Evolutionary conservation across 2,329 filamentous ascomycete genomes (phyloP), one percentile per base, ranked within the genome.

Genomic region (Cadophora sp.): DNA sequence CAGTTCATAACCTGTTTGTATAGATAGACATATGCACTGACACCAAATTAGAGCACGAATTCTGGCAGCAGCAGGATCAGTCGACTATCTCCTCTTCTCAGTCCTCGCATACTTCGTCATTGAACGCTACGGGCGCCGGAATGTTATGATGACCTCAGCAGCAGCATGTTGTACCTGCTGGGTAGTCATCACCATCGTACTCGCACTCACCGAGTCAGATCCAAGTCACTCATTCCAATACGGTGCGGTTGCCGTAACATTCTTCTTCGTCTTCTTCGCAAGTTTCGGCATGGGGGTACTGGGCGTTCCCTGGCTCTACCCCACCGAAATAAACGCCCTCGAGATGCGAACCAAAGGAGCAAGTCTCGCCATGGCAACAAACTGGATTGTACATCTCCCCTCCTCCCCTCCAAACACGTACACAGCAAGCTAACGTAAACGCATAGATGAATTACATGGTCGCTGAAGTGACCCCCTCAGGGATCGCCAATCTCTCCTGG

Each of bases 251-350:
- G 73, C 77, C 9, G 76, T 80, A 0, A 74, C 78, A 0, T 79
- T 80, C 64, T 80, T 81, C 74, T 80, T 80, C 60, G 65, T 86
- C 22, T 89, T 87, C 78, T 87, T 85, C 73, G 84, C 84, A 2
- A 86, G 85, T 78, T 89, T 89, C 73, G 76, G 76, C 0, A 73
- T 74, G 47, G 75, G 76, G 8, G 73, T 76, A 24, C 76, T 78
- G 48, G 78, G 77, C 47, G 75, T 79, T 6, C 77, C 79, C 0
- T 81, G 79, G 79, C 74, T 80, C 1, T 78, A 79, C 48, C 76
- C 78, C 0, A 74, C 79, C 0, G 79, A 81, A 58, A 77, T 80
- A 39, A 73, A 78, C 4, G 76, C 78, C 0, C 73, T 80, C 0
- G 71, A 75, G 6, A 76, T 75, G 18, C 65, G 79, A 22, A 76